phyloP scores from a whole-genome alignment of 2,329 filamentous ascomycete species.

The Rutstroemia sp. region DNA sequence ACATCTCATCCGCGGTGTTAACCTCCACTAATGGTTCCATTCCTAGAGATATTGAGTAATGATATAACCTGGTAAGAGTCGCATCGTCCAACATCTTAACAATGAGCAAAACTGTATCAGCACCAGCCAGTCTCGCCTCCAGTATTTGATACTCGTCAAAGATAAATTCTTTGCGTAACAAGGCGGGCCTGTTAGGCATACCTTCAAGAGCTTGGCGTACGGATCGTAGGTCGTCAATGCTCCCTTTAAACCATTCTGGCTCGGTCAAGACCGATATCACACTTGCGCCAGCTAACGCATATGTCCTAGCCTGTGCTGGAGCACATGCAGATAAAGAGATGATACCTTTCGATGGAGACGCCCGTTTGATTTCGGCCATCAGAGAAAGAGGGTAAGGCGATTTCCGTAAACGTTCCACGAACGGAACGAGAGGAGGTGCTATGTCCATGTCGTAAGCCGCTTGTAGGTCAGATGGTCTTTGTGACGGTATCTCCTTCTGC shows the following conservation, averaged over 20 bases:
- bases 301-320: constrained; percentile 81
- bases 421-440: constrained; percentile 75
- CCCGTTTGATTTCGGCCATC: constrained; percentile 96
- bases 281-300: constrained; percentile 88
- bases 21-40: constrained; percentile 99
- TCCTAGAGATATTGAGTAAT: constrained; percentile 79
- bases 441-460: constrained; percentile 79
- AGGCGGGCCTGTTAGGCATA: constrained; percentile 85
- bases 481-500: constrained; percentile 81
- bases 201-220: constrained; percentile 84
- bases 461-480: constrained; percentile 74
- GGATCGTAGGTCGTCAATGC: constrained; percentile 82
- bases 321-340: constrained; percentile 85
- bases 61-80: constrained; percentile 70
- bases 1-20: constrained; percentile 90
- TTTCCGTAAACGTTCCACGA: constrained; percentile 70
- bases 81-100: constrained; percentile 91
- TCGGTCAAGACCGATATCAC: constrained; percentile 98
- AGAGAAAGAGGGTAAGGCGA: constrained; percentile 84
- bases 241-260: constrained; percentile 98
- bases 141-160: constrained; percentile 98
- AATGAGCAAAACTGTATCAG: constrained; percentile 90
- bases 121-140: constrained; percentile 85
- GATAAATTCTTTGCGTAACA: constrained; percentile 92
- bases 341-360: constrained; percentile 90